Conservation (phyloP, 352 stramenopile species). For the Globisporangium perplexum region DNA sequence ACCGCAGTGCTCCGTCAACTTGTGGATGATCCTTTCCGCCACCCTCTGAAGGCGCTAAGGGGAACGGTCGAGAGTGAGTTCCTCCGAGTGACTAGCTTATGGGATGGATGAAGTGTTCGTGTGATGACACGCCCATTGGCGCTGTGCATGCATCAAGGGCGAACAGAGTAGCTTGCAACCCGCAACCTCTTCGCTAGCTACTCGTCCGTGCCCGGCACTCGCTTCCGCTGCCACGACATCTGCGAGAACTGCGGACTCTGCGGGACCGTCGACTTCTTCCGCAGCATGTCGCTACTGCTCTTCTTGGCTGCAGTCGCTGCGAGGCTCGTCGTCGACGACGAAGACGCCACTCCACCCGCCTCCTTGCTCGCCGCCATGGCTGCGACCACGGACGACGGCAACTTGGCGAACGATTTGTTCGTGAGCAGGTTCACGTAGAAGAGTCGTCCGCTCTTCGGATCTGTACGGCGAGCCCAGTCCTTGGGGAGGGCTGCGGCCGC, state of each 20-base stretch:
- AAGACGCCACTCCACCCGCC: background rate
- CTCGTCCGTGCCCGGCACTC: slow-evolving; percentile 24
- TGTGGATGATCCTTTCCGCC: too few relatives aligned
- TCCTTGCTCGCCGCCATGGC: slow-evolving; percentile 28
- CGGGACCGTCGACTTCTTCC: slow-evolving; percentile 51
- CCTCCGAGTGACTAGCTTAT: too few relatives aligned
- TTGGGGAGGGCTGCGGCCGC: slow-evolving; percentile 54
- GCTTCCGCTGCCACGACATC: slow-evolving; percentile 82
- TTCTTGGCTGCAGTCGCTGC: slow-evolving; percentile 4
- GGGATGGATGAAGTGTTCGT: too few relatives aligned
- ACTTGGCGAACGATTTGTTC: slow-evolving; percentile 73
- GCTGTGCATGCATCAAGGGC: too few relatives aligned
- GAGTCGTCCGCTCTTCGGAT: slow-evolving; percentile 70
- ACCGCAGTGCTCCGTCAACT: too few relatives aligned
- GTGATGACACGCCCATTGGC: too few relatives aligned
- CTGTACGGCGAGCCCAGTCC: slow-evolving; percentile 70
- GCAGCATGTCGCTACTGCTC: slow-evolving; percentile 5
- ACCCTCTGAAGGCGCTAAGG: too few relatives aligned
- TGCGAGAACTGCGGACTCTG: slow-evolving; percentile 76
- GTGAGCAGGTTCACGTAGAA: slow-evolving; percentile 84
- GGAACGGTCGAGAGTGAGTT: too few relatives aligned
- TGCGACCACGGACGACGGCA: slow-evolving; percentile 69
- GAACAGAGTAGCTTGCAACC: too few relatives aligned
- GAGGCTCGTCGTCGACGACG: slow-evolving; percentile 3
- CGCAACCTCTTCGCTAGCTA: too few relatives aligned